Conservation (phyloP, 345 rosid genomes). For the Toxicodendron radicans region DNA sequence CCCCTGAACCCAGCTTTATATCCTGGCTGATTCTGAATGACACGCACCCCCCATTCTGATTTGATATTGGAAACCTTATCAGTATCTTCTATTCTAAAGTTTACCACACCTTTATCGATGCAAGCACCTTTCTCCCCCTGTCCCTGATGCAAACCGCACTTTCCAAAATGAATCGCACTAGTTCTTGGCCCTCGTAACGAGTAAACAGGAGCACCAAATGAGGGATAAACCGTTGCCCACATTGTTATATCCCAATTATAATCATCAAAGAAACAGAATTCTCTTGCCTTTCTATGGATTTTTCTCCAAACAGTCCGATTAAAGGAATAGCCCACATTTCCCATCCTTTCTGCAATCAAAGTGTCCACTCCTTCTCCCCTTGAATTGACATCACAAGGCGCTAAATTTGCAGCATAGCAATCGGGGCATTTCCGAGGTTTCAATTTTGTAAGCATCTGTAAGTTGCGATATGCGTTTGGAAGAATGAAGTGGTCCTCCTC, state of each 20-base stretch:
- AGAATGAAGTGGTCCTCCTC: conserved; percentile 97
- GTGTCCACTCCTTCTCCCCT: conserved; percentile 75
- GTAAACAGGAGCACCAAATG: conserved; percentile 83
- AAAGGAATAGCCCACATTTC: conserved; percentile 87
- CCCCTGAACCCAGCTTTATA: conserved; percentile 97
- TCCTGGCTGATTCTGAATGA: conserved; percentile 69
- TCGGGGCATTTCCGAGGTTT: conserved; percentile 73
- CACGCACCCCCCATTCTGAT: conserved; percentile 57
- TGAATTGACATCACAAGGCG: conserved; percentile 87
- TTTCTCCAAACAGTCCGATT: conserved; percentile 83
- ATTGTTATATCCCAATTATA: conserved; percentile 98
- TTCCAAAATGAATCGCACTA: conserved; percentile 94
- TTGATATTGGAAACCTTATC: conserved; percentile 67
- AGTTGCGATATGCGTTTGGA: conserved; percentile 90
- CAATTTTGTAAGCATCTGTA: conserved; percentile 62
- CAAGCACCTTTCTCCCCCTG: conserved; percentile 62
- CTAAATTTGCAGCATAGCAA: conserved; percentile 92
- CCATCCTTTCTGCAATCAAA: conserved; percentile 93
- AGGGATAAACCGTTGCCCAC: conserved; percentile 97
- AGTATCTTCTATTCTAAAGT: conserved; percentile 52
- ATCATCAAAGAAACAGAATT: conserved; percentile 91
- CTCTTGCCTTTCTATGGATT: conserved; percentile 73
- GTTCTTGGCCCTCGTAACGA: conserved; percentile 86
- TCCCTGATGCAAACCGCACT: conserved; percentile 98
- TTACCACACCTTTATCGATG: conserved; percentile 69